phyloP scores from a whole-genome alignment of 164 flowering plant genomes.

The Umbilicus rupestris region DNA sequence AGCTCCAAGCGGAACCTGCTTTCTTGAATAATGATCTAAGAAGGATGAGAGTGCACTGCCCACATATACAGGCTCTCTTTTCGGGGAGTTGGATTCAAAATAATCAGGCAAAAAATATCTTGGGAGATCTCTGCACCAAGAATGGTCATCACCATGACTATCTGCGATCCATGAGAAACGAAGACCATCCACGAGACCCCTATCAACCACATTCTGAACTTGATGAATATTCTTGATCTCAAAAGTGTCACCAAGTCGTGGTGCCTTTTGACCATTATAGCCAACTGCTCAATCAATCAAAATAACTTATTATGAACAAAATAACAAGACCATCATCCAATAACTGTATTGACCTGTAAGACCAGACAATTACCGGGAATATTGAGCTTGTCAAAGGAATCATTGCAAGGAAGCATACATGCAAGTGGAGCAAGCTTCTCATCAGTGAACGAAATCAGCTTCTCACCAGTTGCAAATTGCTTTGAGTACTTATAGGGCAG shows the following conservation, averaged over 20 bases:
- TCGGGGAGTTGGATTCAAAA: conserved; percentile 5
- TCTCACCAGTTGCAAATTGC: conserved; percentile 12
- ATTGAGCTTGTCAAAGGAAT: conserved; percentile 8
- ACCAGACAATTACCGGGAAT: conserved; percentile 9
- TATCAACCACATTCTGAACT: background rate
- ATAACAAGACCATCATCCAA: too few species aligned
- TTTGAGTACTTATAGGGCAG: conserved; percentile 20
- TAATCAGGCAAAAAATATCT: conserved; percentile 10
- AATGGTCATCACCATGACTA: background rate
- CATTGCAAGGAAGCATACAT: conserved; percentile 7
- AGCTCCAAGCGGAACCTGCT: conserved; percentile 20
- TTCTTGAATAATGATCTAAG: conserved; percentile 15
- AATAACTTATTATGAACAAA: background rate
- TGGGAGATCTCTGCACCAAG: background rate
- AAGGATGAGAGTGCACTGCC: conserved; percentile 13
- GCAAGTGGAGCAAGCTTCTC: background rate
- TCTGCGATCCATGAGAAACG: background rate
- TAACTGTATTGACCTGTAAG: background rate
- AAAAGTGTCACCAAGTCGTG: background rate
- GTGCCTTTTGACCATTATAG: background rate
- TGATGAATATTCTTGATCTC: background rate
- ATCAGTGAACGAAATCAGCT: conserved; percentile 1
- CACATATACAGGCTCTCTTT: conserved; percentile 1
- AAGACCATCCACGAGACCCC: background rate
- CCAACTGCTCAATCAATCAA: background rate